These are phyloP conservation scores for Russula sp. DNA, from an alignment of 768 basidiomycete genomes.

Conservation along the genomic window DNA sequence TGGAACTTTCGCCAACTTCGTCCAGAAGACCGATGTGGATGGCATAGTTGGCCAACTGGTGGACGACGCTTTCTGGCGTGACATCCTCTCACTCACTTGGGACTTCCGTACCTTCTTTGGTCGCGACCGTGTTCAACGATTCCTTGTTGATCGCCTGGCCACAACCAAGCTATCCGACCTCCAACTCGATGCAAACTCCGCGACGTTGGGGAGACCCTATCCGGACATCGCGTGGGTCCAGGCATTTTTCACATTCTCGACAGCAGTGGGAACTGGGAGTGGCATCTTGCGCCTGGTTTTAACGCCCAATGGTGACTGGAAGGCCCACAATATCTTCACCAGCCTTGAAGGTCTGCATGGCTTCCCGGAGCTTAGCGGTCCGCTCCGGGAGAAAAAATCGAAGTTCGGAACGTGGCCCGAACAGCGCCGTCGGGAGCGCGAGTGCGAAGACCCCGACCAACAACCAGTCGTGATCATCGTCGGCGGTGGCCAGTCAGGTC, in stretches of 20 bases:
- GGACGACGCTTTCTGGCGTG: constrained; percentile 52
- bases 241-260: constrained; percentile 45
- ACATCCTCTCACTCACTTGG: constrained; percentile 62
- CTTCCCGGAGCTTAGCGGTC: constrained; percentile 43
- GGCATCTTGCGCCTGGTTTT: constrained; percentile 51
- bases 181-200: constrained; percentile 31
- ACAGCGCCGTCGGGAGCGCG: constrained; percentile 37
- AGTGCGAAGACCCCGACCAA: constrained; percentile 40
- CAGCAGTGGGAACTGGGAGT: constrained; percentile 39
- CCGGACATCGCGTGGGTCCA: constrained; percentile 46
- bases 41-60: constrained; percentile 29
- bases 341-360: constrained; percentile 50
- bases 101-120: constrained; percentile 58
- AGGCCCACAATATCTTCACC: constrained; percentile 49
- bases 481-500: constrained; percentile 53
- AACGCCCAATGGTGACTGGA: constrained; percentile 44
- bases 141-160: constrained; percentile 48
- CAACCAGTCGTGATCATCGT: constrained; percentile 54
- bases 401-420: constrained; percentile 46
- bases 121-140: constrained; percentile 39
- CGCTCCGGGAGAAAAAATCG: constrained; percentile 37
- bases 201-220: constrained; percentile 35
- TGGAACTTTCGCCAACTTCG: constrained; percentile 25
- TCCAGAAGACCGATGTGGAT: constrained; percentile 20
- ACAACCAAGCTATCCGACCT: constrained; percentile 31